Evolutionary conservation across 129 eudicot species (phyloP).

Genomic region (Flaveria sonorensis): DNA sequence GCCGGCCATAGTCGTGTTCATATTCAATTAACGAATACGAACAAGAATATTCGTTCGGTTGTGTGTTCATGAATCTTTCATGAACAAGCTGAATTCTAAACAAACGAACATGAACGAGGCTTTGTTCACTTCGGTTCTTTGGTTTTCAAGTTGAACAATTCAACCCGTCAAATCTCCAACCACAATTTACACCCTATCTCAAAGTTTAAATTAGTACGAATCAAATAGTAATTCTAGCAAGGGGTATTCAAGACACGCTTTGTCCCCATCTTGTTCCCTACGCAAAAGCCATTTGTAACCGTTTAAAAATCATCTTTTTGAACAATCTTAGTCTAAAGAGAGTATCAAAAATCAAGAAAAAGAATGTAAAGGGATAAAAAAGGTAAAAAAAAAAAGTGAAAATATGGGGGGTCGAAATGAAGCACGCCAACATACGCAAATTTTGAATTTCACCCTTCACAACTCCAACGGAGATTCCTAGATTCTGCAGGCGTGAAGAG

Average conservation of each 20-base stretch:
- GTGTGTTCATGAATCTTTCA: no score
- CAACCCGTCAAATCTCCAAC: no score
- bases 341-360: conserved; percentile 7
- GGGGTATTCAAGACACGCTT: neutral
- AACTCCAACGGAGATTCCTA: conserved; percentile 32
- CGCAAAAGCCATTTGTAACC: conserved; percentile 24
- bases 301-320: conserved; percentile 35
- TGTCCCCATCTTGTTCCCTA: conserved; percentile 23
- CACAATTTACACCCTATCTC: no score
- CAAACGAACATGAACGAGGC: no score
- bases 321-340: conserved; percentile 16
- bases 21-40: no score
- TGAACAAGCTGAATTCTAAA: no score
- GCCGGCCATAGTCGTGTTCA: no score
- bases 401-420: conserved; percentile 53
- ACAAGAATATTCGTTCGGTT: no score
- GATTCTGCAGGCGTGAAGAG: conserved; percentile 57
- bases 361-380: conserved; percentile 31
- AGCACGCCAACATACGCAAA: conserved; percentile 54
- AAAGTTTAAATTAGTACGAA: neutral
- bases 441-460: conserved; percentile 42
- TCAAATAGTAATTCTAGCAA: neutral
- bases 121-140: no score
- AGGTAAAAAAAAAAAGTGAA: conserved; percentile 42
- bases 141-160: no score